Evolutionary conservation across 805 yeast species (phyloP), one percentile per base, ranked within the genome.

Genomic region (Hanseniaspora vineae): DNA sequence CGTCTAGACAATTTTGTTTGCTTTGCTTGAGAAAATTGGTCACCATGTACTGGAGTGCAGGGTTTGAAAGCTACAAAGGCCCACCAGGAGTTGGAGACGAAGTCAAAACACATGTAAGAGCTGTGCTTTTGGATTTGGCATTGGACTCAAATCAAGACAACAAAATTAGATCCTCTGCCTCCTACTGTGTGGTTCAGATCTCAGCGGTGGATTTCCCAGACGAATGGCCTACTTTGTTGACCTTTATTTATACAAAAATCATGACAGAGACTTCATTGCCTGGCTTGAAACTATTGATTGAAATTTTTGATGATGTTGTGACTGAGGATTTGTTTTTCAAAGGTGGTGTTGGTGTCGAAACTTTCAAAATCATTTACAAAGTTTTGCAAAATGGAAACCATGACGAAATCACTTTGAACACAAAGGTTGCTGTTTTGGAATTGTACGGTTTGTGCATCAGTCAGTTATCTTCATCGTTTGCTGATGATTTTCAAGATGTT

Each of bases 151-250:
- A 70, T 2, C 64, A 69, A 1, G 73, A 75, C 51, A 68, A 82
- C 10, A 84, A 81, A 55, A 67, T 89, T 14, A 70, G 86, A 50
- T 73, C 72, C 31, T 73, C 84, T 45, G 76, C 84, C 1, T 78
- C 89, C 1, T 81, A 85, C 53, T 81, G 84, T 14, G 75, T 88
- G 15, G 84, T 84, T 5, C 94, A 84, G 56, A 84, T 90, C 14
- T 87, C 95, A 0, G 82, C 84, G 2, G 84, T 80, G 1, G 98
- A 90, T 58, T 90, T 77, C 58, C 98, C 98, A 0, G 97, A 92
- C 58, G 95, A 87, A 59, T 90, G 97, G 97, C 95, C 97, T 0
- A 73, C 70, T 19, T 66, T 89, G 44, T 59, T 84, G 48, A 58
- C 64, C 33, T 61, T 61, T 6, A 57, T 86, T 18, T 79, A 78